A percentile compares a stretch with the other conserved stretches of the same genome.
These are phyloP conservation scores for Tricholoma saponaceum DNA, from an alignment of 768 basidiomycete genomes.

Conservation along the genomic window DNA sequence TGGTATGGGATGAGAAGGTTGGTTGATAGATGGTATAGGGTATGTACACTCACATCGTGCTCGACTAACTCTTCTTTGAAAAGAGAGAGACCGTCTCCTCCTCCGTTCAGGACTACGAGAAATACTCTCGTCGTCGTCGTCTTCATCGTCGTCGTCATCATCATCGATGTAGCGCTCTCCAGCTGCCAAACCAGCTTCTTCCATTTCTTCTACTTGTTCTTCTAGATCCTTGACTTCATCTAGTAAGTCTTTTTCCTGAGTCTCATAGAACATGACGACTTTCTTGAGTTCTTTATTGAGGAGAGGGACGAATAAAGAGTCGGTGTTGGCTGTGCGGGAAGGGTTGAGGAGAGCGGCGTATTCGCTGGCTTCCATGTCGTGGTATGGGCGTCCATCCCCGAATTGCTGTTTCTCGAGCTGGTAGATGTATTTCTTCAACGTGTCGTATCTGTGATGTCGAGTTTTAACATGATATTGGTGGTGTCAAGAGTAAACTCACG, in stretches of 20 bases:
- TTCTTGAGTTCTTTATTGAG: conserved; percentile 83
- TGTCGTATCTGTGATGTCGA: conserved; percentile 59
- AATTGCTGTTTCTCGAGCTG: conserved; percentile 77
- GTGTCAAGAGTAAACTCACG: conserved; percentile 42
- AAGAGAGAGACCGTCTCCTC: neutral
- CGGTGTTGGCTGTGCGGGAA: conserved; percentile 34
- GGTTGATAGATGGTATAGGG: too few relatives aligned
- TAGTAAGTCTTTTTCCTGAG: conserved; percentile 69
- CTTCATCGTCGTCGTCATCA: conserved; percentile 59
- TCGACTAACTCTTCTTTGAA: neutral
- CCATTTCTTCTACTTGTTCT: conserved; percentile 52
- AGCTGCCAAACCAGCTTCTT: conserved; percentile 50
- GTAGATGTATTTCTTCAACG: conserved; percentile 82
- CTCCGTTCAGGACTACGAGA: conserved; percentile 29
- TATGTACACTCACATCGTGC: neutral
- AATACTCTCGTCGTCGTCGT: conserved; percentile 41
- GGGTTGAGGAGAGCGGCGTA: conserved; percentile 48
- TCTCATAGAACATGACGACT: conserved; percentile 73
- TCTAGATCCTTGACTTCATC: conserved; percentile 58
- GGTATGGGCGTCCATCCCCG: conserved; percentile 31
- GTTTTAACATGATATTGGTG: neutral
- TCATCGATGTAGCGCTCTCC: conserved; percentile 54
- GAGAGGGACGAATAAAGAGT: conserved; percentile 64
- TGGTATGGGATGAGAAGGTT: neutral
- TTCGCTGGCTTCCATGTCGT: conserved; percentile 68